Conservation (phyloP, 2,329 filamentous ascomycete species). For the Fusarium transvaalense region DNA sequence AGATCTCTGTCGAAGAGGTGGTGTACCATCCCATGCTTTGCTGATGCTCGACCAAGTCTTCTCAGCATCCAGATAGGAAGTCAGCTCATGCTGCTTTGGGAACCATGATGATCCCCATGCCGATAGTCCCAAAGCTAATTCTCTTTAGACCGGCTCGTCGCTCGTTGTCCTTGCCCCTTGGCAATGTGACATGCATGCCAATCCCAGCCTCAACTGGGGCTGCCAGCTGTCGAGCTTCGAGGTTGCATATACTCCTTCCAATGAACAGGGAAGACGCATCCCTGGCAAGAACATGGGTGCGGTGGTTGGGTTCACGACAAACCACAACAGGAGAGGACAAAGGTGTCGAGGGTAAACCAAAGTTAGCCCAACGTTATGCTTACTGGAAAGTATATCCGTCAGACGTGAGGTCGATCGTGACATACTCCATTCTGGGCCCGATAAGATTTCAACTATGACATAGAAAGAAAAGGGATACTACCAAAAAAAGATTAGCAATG, state of each 20-base stretch:
- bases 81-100: conserved; percentile 39
- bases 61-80: conserved; percentile 32
- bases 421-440: background rate
- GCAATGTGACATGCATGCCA: conserved; percentile 36
- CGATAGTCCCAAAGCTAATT: conserved; percentile 41
- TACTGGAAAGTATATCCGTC: conserved; percentile 7
- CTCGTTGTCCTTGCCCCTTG: conserved; percentile 1
- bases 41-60: conserved; percentile 8
- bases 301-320: conserved; percentile 15
- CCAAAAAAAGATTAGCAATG: background rate
- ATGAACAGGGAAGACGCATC: conserved; percentile 13
- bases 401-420: conserved; percentile 9
- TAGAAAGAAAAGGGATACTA: background rate
- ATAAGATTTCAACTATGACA: background rate
- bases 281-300: background rate
- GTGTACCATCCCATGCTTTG: background rate
- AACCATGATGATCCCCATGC: conserved; percentile 11
- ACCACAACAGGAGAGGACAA: conserved; percentile 16
- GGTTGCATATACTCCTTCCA: conserved; percentile 25
- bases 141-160: conserved; percentile 2
- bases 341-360: conserved; percentile 11
- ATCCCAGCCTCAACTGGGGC: conserved; percentile 39
- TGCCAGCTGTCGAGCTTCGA: conserved; percentile 30
- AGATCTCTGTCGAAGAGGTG: conserved; percentile 13
- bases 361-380: conserved; percentile 25